Evolutionary conservation across 1,139 yeast species (phyloP).

Genomic region (Zygotorulaspora mrakii): DNA sequence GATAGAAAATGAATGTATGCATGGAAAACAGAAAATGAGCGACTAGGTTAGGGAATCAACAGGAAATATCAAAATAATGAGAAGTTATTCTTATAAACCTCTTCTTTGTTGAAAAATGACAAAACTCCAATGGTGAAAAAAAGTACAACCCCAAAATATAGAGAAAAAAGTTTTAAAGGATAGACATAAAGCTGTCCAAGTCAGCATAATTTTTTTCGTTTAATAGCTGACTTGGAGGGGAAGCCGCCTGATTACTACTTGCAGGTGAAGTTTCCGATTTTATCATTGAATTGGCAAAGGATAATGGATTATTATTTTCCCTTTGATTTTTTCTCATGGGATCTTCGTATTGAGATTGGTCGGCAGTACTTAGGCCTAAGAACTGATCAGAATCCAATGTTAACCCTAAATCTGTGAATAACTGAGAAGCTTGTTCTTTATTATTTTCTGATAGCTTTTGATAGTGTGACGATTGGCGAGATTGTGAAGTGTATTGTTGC

Average conservation of each 20-base stretch:
- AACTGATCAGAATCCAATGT: constrained; percentile 10
- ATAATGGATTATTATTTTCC: constrained; percentile 9
- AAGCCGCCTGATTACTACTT: constrained; percentile 20
- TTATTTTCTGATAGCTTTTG: constrained; percentile 1
- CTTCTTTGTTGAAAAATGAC: neutral
- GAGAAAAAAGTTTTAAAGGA: constrained; percentile 10
- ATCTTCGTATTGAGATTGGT: constrained; percentile 2
- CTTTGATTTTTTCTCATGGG: constrained; percentile 6
- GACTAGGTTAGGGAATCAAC: neutral
- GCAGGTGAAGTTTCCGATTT: constrained; percentile 18
- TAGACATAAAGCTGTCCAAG: constrained; percentile 32
- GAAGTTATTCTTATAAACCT: too few species aligned
- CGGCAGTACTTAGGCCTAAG: constrained; percentile 6
- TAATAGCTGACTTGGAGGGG: constrained; percentile 27
- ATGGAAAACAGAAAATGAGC: constrained; percentile 4
- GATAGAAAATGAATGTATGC: constrained; percentile 4
- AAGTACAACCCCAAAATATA: neutral
- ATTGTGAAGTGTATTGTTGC: neutral
- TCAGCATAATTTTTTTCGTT: constrained; percentile 31
- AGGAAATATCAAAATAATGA: too few species aligned
- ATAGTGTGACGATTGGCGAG: constrained; percentile 7
- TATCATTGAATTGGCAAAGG: constrained; percentile 7
- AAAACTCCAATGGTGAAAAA: constrained; percentile 2
- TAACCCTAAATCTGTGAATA: constrained; percentile 4
- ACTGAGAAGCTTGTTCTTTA: constrained; percentile 10